Evolutionary conservation across 192 early-diverging fungal genomes (phyloP).

Genomic region (Coemansia sp.): DNA sequence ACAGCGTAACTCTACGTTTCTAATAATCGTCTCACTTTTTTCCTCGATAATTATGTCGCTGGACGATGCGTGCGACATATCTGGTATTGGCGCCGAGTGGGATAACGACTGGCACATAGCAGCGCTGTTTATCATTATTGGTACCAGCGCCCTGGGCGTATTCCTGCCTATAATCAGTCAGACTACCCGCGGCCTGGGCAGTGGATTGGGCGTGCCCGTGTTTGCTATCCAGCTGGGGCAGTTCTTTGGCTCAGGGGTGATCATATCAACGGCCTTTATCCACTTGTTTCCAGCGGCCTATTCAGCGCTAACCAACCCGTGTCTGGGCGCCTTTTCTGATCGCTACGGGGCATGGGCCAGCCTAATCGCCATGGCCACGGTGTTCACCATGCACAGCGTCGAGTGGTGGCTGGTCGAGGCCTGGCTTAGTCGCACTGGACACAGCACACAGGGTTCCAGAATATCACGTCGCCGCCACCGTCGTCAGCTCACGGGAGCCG

Average conservation of each 20-base stretch:
- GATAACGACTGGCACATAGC: conserved; percentile 53
- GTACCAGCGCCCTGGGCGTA: conserved; percentile 56
- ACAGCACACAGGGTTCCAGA: background rate
- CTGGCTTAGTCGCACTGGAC: conserved; percentile 14
- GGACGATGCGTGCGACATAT: conserved; percentile 11
- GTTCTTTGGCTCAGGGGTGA: conserved; percentile 68
- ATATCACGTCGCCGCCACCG: background rate
- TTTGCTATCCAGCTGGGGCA: conserved; percentile 49
- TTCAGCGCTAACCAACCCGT: conserved; percentile 52
- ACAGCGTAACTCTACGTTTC: background rate
- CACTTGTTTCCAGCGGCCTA: conserved; percentile 68
- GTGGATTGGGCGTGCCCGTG: conserved; percentile 22
- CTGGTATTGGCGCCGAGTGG: conserved; percentile 19
- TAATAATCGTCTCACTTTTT: background rate
- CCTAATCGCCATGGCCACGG: conserved; percentile 60
- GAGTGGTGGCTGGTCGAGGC: conserved; percentile 56
- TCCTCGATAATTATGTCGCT: background rate
- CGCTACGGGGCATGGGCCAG: conserved; percentile 56
- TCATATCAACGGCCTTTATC: conserved; percentile 70
- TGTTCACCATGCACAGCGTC: conserved; percentile 60
- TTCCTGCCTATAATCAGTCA: conserved; percentile 52
- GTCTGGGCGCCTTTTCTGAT: conserved; percentile 52
- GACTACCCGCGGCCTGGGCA: conserved; percentile 23
- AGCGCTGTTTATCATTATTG: conserved; percentile 58
- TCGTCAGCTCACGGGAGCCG: background rate